Evolutionary conservation across 2,329 filamentous ascomycete species (phyloP).

Genomic region (Botryotinia convoluta): DNA sequence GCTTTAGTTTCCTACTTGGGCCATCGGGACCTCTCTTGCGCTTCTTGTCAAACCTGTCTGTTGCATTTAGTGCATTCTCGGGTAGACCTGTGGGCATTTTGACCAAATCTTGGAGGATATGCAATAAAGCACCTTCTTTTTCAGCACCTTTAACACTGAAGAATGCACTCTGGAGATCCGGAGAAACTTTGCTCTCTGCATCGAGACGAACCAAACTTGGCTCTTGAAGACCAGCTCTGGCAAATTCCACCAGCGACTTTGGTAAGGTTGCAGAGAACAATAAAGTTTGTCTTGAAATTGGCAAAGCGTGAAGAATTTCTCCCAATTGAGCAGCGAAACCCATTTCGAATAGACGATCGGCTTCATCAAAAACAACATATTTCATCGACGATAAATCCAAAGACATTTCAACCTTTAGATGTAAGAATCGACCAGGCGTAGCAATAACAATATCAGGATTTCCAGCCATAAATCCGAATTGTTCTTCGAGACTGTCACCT

Average conservation of each 20-base stretch:
- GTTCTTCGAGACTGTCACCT: constrained; percentile 92
- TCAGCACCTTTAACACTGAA: constrained; percentile 90
- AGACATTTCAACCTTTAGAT: constrained; percentile 95
- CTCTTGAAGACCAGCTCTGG: constrained; percentile 87
- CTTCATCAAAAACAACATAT: constrained; percentile 97
- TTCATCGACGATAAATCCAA: constrained; percentile 85
- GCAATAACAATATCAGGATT: constrained; percentile 98
- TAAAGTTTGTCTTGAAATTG: constrained; percentile 79
- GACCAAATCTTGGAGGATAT: constrained; percentile 88
- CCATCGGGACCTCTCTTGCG: constrained; percentile 62
- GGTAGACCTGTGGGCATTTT: constrained; percentile 75
- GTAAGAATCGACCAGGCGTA: constrained; percentile 91
- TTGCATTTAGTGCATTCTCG: constrained; percentile 44
- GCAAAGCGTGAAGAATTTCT: constrained; percentile 88
- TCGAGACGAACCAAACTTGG: constrained; percentile 87
- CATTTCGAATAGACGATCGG: constrained; percentile 97
- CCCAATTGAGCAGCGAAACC: constrained; percentile 91
- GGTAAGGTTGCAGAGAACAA: constrained; percentile 95
- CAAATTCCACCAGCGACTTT: constrained; percentile 93
- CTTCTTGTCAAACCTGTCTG: constrained; percentile 56
- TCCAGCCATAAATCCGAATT: constrained; percentile 86
- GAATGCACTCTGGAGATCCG: constrained; percentile 92
- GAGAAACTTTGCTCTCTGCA: constrained; percentile 92
- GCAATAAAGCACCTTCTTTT: constrained; percentile 87
- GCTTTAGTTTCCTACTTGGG: constrained; percentile 61